A percentile compares a stretch with the other conserved stretches of the same genome.
Conservation (phyloP, 2,329 filamentous ascomycete genomes). For the Calonectria pseudoreteaudii region DNA sequence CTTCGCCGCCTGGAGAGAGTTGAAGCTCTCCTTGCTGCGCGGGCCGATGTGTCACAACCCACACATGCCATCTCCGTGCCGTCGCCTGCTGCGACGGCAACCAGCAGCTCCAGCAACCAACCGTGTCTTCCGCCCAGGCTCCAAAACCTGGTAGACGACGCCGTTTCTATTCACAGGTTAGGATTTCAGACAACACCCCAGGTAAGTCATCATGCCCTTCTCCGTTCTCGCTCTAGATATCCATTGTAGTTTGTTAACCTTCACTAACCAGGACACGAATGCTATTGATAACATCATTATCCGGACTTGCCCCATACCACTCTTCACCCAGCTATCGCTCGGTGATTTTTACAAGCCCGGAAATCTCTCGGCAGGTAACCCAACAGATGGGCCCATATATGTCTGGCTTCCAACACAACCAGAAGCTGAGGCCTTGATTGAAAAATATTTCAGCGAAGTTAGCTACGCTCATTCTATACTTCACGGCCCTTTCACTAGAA, state of each 20-base stretch:
- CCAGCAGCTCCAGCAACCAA: neutral
- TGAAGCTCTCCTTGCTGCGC: conserved; percentile 41
- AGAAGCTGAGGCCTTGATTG: conserved; percentile 44
- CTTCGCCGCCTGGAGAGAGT: conserved; percentile 41
- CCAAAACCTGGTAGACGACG: conserved; percentile 50
- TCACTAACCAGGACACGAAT: neutral
- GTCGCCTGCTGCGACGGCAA: neutral
- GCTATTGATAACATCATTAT: conserved; percentile 40
- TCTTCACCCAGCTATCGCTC: conserved; percentile 44
- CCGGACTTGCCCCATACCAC: conserved; percentile 48
- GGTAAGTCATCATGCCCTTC: conserved; percentile 36
- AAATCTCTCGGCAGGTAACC: conserved; percentile 23
- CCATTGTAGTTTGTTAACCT: neutral
- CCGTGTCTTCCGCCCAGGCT: conserved; percentile 44
- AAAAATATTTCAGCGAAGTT: conserved; percentile 46
- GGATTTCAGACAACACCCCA: conserved; percentile 43
- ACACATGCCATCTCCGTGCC: neutral
- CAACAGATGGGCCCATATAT: conserved; percentile 44
- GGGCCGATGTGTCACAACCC: conserved; percentile 20
- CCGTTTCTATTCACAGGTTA: conserved; percentile 47
- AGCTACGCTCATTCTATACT: conserved; percentile 47
- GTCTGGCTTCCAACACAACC: conserved; percentile 49
- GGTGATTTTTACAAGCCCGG: conserved; percentile 43
- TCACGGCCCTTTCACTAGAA: conserved; percentile 43
- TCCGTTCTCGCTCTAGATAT: neutral